Base-by-base conservation (phyloP, 176 grass and related monocot genomes). In the Eleusine coracana region DNA sequence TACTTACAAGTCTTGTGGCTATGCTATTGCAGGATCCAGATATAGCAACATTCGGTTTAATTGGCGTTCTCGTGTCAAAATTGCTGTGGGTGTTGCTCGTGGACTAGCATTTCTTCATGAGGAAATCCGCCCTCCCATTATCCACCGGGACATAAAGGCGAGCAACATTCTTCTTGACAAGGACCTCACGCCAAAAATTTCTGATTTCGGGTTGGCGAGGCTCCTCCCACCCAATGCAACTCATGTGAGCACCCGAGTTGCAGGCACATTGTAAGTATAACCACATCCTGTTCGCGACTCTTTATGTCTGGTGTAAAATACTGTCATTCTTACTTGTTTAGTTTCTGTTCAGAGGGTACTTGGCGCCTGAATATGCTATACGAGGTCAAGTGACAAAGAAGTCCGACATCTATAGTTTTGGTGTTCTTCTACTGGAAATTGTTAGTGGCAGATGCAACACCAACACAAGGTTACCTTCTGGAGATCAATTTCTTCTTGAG, bases 141-240 rank as follows among this genome's bases (percentile, higher is more conserved):
- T 97, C 69, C 95, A 97, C 77, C 69, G 95, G n/a, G 95, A 97
- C 82, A 97, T 97, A 28, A 97, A 97, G 73, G 95, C 95, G 3
- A 97, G 95, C 83, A 97, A 97, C 81, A 97, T 97, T 88, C 90
- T 97, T 89, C 90, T 97, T 7, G 95, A 92, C 81, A 87, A 45
- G 45, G 90, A 94, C 74, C 90, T 97, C 20, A 87, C 88, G 1
- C 90, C 95, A 0, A 97, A 91, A 78, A 94, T 97, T 66, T 97
- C 92, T 29, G 92, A 97, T 87, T 97, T 97, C 2, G 95, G 95
- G 44, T 84, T 97, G 73, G 95, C 95, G 23, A 94, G 74, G 71
- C 88, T 97, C 56, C 88, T 87, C 50, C 90, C 92, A 62, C 78
- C 90, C 44, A 91, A 97, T 68, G 87, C 83, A 68, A 90, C 95